Conservation (phyloP, 768 basidiomycete genomes). For the Dentipellis fragilis region DNA sequence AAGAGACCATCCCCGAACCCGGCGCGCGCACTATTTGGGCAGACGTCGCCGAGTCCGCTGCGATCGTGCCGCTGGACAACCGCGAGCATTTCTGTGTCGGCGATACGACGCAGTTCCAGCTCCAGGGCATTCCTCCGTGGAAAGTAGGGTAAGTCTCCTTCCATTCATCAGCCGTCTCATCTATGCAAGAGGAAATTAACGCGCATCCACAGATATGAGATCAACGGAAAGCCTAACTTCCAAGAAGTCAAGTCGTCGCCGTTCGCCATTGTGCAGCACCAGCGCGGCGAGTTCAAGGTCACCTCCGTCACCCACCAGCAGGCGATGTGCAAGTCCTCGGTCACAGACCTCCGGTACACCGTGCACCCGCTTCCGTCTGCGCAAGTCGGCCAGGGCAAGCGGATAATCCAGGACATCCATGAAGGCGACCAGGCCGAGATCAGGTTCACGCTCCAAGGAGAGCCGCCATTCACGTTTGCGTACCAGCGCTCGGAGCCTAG, state of each 20-base stretch:
- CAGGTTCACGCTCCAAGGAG: constrained; percentile 78
- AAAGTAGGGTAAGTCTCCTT: constrained; percentile 66
- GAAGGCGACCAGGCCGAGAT: constrained; percentile 96
- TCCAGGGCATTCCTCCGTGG: constrained; percentile 94
- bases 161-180: background rate
- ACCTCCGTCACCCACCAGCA: constrained; percentile 87
- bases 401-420: constrained; percentile 75
- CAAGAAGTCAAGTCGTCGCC: constrained; percentile 73
- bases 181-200: background rate
- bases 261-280: constrained; percentile 78
- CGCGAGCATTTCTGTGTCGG: constrained; percentile 83
- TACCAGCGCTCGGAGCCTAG: constrained; percentile 77
- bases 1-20: constrained; percentile 58
- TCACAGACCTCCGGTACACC: constrained; percentile 61
- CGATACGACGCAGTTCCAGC: constrained; percentile 80
- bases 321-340: constrained; percentile 78
- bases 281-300: constrained; percentile 77
- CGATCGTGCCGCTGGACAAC: constrained; percentile 77
- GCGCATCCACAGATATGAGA: constrained; percentile 49
- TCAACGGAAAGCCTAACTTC: constrained; percentile 63
- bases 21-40: constrained; percentile 60
- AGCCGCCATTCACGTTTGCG: constrained; percentile 94
- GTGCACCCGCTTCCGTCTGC: constrained; percentile 85
- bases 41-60: constrained; percentile 94
- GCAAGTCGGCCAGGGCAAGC: constrained; percentile 78